Percentiles rank a stretch among this genome's conserved stretches.
These are phyloP conservation scores for Alternaria brassicicola DNA, from an alignment of 2,329 filamentous ascomycete genomes.

Conservation along the genomic window DNA sequence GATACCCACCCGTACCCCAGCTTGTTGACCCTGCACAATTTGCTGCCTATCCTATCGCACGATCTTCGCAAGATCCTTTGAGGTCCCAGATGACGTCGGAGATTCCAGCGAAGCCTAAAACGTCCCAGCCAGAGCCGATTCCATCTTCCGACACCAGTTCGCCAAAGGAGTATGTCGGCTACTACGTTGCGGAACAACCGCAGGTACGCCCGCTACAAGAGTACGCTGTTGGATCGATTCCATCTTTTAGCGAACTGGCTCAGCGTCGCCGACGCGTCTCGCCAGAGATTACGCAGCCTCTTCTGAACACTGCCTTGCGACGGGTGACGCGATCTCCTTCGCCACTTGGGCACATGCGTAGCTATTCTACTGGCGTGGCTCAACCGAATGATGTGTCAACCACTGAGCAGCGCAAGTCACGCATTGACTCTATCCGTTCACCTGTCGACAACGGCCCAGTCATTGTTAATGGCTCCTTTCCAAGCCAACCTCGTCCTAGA, in stretches of 20 bases:
- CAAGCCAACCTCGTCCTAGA: slow-evolving; percentile 32
- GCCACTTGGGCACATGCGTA: slow-evolving; percentile 53
- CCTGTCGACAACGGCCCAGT: slow-evolving; percentile 42
- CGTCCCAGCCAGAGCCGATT: slow-evolving; percentile 27
- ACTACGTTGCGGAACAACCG: slow-evolving; percentile 55
- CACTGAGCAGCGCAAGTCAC: slow-evolving; percentile 33
- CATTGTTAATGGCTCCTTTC: slow-evolving; percentile 51
- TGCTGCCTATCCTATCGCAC: slow-evolving; percentile 43
- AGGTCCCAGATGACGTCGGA: slow-evolving; percentile 27
- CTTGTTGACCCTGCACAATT: slow-evolving; percentile 39
- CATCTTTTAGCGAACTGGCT: slow-evolving; percentile 50
- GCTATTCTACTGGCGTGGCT: slow-evolving; percentile 44
- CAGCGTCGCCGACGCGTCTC: slow-evolving; percentile 52
- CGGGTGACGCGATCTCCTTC: slow-evolving; percentile 55
- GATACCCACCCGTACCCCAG: slow-evolving; percentile 48
- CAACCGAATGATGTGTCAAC: slow-evolving; percentile 14
- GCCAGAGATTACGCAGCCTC: slow-evolving; percentile 49
- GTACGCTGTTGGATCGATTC: slow-evolving; percentile 44
- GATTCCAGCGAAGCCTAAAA: slow-evolving; percentile 28
- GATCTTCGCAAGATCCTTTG: slow-evolving; percentile 40
- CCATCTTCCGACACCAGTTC: slow-evolving; percentile 42
- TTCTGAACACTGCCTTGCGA: slow-evolving; percentile 46
- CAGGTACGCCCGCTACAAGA: slow-evolving; percentile 48
- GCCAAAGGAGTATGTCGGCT: slow-evolving; percentile 59
- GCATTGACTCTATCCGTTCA: slow-evolving; percentile 36